Evolutionary conservation across 352 stramenopile genomes (phyloP), one percentile per base, ranked within the genome.

Genomic region (Phytophthora quininea): DNA sequence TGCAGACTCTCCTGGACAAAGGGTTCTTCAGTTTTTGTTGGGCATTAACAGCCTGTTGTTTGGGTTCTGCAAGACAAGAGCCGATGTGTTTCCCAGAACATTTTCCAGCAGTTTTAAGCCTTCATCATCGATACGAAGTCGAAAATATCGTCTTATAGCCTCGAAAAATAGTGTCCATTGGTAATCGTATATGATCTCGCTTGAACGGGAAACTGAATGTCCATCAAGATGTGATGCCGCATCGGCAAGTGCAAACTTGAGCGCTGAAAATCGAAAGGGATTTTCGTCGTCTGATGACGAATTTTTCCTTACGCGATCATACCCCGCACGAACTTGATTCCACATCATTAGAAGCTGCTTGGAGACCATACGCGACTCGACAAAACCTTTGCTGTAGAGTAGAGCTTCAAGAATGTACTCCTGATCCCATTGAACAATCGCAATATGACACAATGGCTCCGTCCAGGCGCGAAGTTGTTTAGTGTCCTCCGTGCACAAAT

Each of bases 321-420:
- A 45, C 4, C 11, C 35, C 11, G 47, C 54, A 30, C 57, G 68
- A 42, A 65, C 32, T 27, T 74, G 49, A 14, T 76, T 37, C 67
- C 63, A 78, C 3, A 82, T 30, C 0, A 59, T 31, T 14, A 61
- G 14, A 8, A 87, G 15, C 38, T 69, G 58, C 9, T 71, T 75
- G 1, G 76, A 49, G 1, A 74, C 14, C 0, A 11, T 14, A 2
- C 31, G 38, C 14, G 74, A 38, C 1, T 58, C 35, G 3, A 53
- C 52, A 52, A 84, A 86, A 0, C 45, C 51, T 46, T 50, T 69
- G 37, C 69, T 79, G 2, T 60, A n/a, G 3, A 88, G 33, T 15
- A 84, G 33, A 27, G 69, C 70, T 33, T 84, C 70, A 2, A 88
- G 4, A 14, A 84, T 57, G 32, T 71, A 77, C 11, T 9, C n/a